phyloP scores from a whole-genome alignment of 306 rosid species.

The Cicer judaicum region DNA sequence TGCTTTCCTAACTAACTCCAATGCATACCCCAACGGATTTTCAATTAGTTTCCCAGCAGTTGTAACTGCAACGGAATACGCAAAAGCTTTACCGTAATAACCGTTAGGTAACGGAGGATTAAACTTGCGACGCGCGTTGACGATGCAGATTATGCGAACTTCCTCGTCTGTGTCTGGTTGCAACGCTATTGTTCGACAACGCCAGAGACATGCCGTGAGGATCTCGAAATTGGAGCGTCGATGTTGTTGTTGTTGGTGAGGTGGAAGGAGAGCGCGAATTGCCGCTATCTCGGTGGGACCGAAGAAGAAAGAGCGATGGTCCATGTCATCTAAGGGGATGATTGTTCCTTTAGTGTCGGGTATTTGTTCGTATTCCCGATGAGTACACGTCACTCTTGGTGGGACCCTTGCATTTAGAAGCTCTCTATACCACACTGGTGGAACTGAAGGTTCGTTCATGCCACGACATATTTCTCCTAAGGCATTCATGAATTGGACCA shows the following conservation, averaged over 20 bases:
- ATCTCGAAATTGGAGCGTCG: conserved; percentile 48
- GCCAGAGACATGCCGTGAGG: conserved; percentile 62
- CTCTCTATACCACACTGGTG: conserved; percentile 56
- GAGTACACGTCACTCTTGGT: conserved; percentile 48
- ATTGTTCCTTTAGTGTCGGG: conserved; percentile 53
- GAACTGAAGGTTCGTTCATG: conserved; percentile 44
- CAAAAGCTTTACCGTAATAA: conserved; percentile 67
- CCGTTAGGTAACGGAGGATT: conserved; percentile 60
- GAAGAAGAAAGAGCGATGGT: conserved; percentile 60
- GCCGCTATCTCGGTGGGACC: conserved; percentile 50
- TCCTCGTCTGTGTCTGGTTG: conserved; percentile 43
- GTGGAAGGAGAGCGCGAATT: conserved; percentile 52
- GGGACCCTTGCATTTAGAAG: conserved; percentile 52
- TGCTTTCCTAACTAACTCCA: conserved; percentile 58
- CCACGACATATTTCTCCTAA: conserved; percentile 59
- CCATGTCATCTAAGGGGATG: conserved; percentile 58
- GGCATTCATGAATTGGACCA: conserved; percentile 60
- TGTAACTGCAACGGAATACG: conserved; percentile 52
- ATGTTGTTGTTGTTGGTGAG: not conserved
- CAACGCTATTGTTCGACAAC: conserved; percentile 50
- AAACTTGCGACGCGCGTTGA: conserved; percentile 51
- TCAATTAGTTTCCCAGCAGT: conserved; percentile 50
- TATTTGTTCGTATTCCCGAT: conserved; percentile 59
- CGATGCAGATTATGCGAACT: conserved; percentile 58
- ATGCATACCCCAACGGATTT: conserved; percentile 55